These are phyloP conservation scores for Evernia prunastri DNA, from an alignment of 495 filamentous ascomycete genomes.

Conservation along the genomic window DNA sequence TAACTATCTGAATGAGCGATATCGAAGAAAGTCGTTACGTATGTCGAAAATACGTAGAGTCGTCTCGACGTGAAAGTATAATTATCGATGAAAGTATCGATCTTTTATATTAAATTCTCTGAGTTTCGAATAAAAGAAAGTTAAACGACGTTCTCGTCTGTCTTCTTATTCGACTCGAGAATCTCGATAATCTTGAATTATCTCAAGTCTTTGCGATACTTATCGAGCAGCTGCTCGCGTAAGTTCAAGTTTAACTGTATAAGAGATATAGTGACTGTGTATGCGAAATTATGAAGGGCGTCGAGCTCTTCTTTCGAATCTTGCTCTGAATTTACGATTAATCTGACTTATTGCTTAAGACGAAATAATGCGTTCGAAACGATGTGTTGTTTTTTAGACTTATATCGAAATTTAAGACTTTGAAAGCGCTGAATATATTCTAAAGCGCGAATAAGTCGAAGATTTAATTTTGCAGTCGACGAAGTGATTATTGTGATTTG, in stretches of 20 bases:
- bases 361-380: not conserved
- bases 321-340: too few relatives aligned
- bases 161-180: not conserved
- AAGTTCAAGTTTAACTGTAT: not conserved
- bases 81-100: not conserved
- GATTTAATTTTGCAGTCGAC: not conserved
- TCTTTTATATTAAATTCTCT: not conserved
- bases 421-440: not conserved
- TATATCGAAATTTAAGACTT: slow-evolving; percentile 3
- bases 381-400: not conserved
- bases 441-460: not conserved
- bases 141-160: not conserved
- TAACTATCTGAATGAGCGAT: not conserved
- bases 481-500: not conserved
- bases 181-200: not conserved
- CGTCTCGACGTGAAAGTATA: not conserved
- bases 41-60: not conserved
- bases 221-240: not conserved
- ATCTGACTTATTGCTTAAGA: not conserved
- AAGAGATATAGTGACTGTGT: not conserved
- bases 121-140: not conserved
- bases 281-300: too few relatives aligned
- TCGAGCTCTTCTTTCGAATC: too few relatives aligned
- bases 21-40: not conserved
- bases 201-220: not conserved